Conservation (phyloP, 495 filamentous ascomycete genomes). For the Penicillium lividum region DNA sequence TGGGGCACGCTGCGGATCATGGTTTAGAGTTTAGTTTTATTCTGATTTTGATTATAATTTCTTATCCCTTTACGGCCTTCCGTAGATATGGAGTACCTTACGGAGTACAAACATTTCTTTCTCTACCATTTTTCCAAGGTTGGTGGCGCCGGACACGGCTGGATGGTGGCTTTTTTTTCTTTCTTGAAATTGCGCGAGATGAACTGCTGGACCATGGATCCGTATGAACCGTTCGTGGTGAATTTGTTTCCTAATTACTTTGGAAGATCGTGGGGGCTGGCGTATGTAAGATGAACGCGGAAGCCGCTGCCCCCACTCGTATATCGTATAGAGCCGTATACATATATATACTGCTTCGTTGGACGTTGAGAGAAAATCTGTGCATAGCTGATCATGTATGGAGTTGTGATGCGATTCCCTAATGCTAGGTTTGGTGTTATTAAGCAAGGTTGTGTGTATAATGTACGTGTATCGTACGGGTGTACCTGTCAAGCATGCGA, state of each 20-base stretch:
- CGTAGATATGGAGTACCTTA: not conserved
- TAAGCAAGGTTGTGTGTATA: not conserved
- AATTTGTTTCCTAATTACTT: not conserved
- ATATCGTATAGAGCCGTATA: not conserved
- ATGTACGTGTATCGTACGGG: not conserved
- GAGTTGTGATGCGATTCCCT: not conserved
- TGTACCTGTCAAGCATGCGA: constrained; percentile 31
- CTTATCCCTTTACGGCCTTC: not conserved
- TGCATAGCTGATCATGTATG: not conserved
- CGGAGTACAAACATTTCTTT: not conserved
- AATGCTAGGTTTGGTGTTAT: too few relatives aligned
- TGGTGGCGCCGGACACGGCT: constrained; percentile 19
- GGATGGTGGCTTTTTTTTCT: constrained; percentile 12
- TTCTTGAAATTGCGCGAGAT: constrained; percentile 2
- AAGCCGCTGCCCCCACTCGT: constrained; percentile 13
- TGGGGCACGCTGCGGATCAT: constrained; percentile 12
- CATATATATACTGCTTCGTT: not conserved
- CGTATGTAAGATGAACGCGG: constrained; percentile 25
- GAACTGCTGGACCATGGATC: constrained; percentile 5
- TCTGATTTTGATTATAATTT: constrained; percentile 12
- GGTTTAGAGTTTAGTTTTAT: constrained; percentile 19
- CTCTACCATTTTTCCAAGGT: not conserved
- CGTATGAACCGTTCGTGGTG: not conserved
- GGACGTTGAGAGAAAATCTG: not conserved
- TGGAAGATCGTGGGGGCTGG: constrained; percentile 27